These are phyloP conservation scores for Taphrina communis DNA, from an alignment of 1,139 yeast species.

Conservation along the genomic window DNA sequence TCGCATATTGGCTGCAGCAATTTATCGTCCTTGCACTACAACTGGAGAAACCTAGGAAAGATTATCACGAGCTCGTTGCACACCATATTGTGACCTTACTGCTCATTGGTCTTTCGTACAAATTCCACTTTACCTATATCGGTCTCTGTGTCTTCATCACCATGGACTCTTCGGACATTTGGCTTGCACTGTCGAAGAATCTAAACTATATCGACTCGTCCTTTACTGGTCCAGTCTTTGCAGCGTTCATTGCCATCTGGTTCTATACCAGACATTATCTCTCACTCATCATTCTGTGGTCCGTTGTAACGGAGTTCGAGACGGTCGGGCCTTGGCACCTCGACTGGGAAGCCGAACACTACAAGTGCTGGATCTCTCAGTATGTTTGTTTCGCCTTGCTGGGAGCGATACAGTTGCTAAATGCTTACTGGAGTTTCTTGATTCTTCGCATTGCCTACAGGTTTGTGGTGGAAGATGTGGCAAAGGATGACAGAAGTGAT, in stretches of 20 bases:
- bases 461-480: conserved; percentile 62
- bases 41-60: conserved; percentile 93
- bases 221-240: conserved; percentile 67
- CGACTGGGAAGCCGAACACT: conserved; percentile 90
- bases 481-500: conserved; percentile 88
- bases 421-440: conserved; percentile 83
- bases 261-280: conserved; percentile 84
- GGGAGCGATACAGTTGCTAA: conserved; percentile 80
- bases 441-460: conserved; percentile 79
- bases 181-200: conserved; percentile 80
- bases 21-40: conserved; percentile 79
- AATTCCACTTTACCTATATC: conserved; percentile 95
- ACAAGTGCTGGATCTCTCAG: conserved; percentile 94
- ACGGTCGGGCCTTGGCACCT: conserved; percentile 58
- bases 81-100: conserved; percentile 93
- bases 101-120: conserved; percentile 84
- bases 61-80: conserved; percentile 84
- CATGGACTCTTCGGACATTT: conserved; percentile 94
- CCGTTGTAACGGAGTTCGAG: conserved; percentile 82
- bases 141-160: conserved; percentile 90
- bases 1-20: conserved; percentile 98
- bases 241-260: conserved; percentile 76
- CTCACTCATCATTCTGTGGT: conserved; percentile 80
- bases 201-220: conserved; percentile 79
- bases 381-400: conserved; percentile 81